Base-by-base conservation (phyloP, 768 basidiomycete genomes). In the Pleurotus cornucopiae region DNA sequence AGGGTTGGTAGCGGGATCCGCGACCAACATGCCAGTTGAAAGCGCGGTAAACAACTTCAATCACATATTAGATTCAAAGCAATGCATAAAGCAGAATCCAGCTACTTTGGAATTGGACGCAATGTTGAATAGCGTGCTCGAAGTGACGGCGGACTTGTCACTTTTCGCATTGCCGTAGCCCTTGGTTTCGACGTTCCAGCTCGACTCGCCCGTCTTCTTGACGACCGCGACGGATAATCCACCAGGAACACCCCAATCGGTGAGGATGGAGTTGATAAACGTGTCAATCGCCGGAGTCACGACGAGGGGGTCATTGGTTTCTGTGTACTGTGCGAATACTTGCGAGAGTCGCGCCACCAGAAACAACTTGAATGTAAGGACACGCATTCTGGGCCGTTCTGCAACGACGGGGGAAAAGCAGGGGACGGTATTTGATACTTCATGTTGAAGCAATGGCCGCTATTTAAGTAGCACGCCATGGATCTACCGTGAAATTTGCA, bases 61-160 rank as follows among this genome's bases (percentile, higher is more conserved):
- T 5, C 4, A 12, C 12, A 46, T 7, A 38, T 40, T 18, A 44
- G 18, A 40, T 38, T 21, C 11, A 38, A 52, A 5, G 49, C 4
- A 7, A 53, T 20, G n/a, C 26, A 47, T 2, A 12, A n/a, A 25
- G 16, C 7, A 6, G 46, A 51, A 21, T 47, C 40, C 5, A 62
- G 55, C 6, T 43, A 67, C 66, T 63, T 69, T 69, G 6, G 69
- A 69, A 47, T 67, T 68, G 5, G 70, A 71, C 0, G 61, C 69
- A n/a, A 71, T 66, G 37, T 56, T 47, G 40, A 68, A 69, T 5
- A 64, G 49, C 1, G 69, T 69, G 13, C 69, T 57, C 52, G 62
- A 60, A 2, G 63, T 67, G n/a, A 67, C 63, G 21, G 60, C 51
- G 11, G 52, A 62, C 0, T 65, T 66, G 16, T 62, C 62, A 3